Evolutionary conservation across 805 yeast species (phyloP), one percentile per base, ranked within the genome.

Genomic region (Saturnispora mendoncae): DNA sequence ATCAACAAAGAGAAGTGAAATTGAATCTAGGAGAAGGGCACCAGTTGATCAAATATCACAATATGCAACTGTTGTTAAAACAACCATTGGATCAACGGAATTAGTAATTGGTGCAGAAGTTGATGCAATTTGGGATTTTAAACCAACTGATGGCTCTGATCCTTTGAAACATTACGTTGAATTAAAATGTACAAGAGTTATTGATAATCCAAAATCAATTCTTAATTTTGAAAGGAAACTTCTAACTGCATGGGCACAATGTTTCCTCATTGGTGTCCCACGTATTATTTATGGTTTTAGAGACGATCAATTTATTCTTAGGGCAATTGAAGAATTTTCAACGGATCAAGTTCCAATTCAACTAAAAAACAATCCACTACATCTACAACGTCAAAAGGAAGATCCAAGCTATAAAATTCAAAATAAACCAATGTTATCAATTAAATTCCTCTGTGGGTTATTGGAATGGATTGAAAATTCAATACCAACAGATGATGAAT

Each of bases 181-280:
- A 58, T 66, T 92, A 48, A 90, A 88, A 55, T 84, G 95, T 1
- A 64, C 81, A 2, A 65, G 71, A 33, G 65, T 69, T 5, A 68
- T 90, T 0, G 67, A 65, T 18, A 66, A 72, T 15, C 74, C 77
- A 4, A 67, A 70, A 13, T 80, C 80, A 29, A 76, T 81, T 13
- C 67, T 67, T 29, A 69, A 57, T 15, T 86, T 90, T 55, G 96
- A 90, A 55, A 71, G 69, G 41, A 87, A 86, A 60, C 64, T 92
- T 34, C 75, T 81, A 56, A 73, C 68, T 46, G 72, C 94, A 0
- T 92, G 99, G 99, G 85, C 94, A 2, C 97, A 87, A 64, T 82
- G 95, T 47, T 92, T 87, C 58, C 65, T 92, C 18, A 68, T 85
- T 34, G 98, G 98, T 4, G 72, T 92, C 17, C 78, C 82, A n/a